Evolutionary conservation across 257 asterid species (phyloP), one percentile per base, ranked within the genome.

Genomic region (Penstemon davidsonii): DNA sequence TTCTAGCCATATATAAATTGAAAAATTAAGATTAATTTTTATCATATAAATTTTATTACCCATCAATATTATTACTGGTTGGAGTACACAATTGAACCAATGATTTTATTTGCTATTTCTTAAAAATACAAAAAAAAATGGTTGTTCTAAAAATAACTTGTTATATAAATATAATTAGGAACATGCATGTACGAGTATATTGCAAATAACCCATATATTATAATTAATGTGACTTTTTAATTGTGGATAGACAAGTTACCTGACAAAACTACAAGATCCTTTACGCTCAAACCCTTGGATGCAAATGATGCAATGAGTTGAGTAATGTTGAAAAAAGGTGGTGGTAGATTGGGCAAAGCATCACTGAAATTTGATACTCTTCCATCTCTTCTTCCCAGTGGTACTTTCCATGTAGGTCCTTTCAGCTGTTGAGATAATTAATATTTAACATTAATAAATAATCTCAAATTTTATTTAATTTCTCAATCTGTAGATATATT

Each of bases 301-400:
- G 82, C 82, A 62, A 85, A 85, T 1, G 45, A 4, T 2, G 85
- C 62, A 44, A 62, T 77, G 19, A 85, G 57, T 62, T 79, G 79
- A 53, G 85, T 71, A 5, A 81, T 68, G 74, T 83, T 83, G 67
- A 73, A 79, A 37, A 51, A 78, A 0, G 88, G 85, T 7, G 85
- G 64, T 58, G 88, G 88, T 18, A 85, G 75, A 45, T 79, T 67
- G 5, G 13, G 0, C 79, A 80, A 49, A 3, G 71, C 80, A 61
- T 81, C 87, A 0, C 45, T 49, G 38, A 56, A 36, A 10, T 36
- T 72, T 4, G 88, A 83, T 8, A 80, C 82, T 54, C 76, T 77
- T 64, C 91, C 91, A 43, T 85, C 91, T 67, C 82, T 81, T 68
- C 87, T 74, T 60, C 91, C 91, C 72, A 81, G 70, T 0, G 87